These are phyloP conservation scores for Agaricales sp. DNA, from an alignment of 1,284 basidiomycete genomes.

Conservation along the genomic window DNA sequence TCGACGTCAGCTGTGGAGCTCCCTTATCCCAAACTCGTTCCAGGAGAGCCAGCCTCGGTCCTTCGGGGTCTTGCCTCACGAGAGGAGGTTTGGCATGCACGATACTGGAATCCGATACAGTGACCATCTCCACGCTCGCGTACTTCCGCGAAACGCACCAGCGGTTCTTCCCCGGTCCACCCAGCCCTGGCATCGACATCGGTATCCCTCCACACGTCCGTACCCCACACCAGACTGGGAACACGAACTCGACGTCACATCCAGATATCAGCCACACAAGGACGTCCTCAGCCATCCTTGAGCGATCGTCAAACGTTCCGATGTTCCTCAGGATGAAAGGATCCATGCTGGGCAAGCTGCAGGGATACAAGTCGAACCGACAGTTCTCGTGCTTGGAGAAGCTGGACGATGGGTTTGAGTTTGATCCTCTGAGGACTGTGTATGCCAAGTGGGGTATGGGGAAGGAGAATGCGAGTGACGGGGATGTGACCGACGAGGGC, in stretches of 20 bases:
- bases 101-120: background rate
- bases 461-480: background rate
- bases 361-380: background rate
- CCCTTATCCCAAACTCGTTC: background rate
- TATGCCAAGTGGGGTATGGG: background rate
- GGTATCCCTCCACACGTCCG: background rate
- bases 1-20: background rate
- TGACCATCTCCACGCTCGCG: background rate
- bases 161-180: background rate
- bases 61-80: background rate
- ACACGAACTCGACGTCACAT: too few relatives aligned
- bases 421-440: slow-evolving; percentile 1
- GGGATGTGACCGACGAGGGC: background rate
- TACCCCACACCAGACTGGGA: background rate
- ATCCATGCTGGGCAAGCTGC: background rate
- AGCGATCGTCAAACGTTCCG: background rate
- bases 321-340: background rate
- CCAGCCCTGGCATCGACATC: background rate
- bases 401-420: slow-evolving; percentile 1
- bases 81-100: background rate
- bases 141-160: background rate
- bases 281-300: background rate
- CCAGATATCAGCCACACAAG: background rate
- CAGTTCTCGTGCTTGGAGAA: background rate
- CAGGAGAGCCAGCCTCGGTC: background rate